phyloP scores from a whole-genome alignment of 2,329 filamentous ascomycete genomes.

The Fusarium liriodendri region DNA sequence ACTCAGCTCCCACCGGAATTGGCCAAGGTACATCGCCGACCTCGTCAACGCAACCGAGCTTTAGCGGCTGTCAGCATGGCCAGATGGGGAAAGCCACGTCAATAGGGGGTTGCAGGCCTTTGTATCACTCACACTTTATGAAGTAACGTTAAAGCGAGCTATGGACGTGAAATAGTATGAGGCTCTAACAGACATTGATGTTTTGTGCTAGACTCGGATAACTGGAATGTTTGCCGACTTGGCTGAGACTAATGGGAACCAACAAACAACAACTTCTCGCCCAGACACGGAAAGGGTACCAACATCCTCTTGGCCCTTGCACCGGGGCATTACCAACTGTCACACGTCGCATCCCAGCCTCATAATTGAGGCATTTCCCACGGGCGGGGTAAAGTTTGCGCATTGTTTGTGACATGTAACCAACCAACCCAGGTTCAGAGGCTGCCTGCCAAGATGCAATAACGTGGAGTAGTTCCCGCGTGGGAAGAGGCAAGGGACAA shows the following conservation, averaged over 20 bases:
- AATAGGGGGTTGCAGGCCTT: neutral
- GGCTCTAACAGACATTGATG: neutral
- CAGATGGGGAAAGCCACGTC: neutral
- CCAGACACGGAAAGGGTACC: neutral
- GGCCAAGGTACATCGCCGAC: neutral
- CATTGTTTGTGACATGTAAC: neutral
- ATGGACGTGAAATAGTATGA: neutral
- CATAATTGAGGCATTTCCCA: neutral
- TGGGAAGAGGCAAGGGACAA: neutral
- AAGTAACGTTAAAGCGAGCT: neutral
- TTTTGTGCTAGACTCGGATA: neutral
- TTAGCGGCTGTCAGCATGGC: neutral
- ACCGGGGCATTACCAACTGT: neutral
- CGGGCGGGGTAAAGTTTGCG: neutral
- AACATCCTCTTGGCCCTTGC: neutral
- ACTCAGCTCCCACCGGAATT: neutral
- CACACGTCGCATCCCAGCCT: neutral
- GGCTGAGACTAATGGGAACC: neutral
- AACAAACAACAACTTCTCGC: neutral
- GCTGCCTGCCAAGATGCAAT: neutral
- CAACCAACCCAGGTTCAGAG: neutral
- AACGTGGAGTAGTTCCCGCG: neutral
- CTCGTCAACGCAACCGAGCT: neutral
- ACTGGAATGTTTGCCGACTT: neutral
- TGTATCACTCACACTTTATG: neutral